These are phyloP conservation scores for Stylosanthes scabra DNA, from an alignment of 331 rosid genomes.

Conservation along the genomic window DNA sequence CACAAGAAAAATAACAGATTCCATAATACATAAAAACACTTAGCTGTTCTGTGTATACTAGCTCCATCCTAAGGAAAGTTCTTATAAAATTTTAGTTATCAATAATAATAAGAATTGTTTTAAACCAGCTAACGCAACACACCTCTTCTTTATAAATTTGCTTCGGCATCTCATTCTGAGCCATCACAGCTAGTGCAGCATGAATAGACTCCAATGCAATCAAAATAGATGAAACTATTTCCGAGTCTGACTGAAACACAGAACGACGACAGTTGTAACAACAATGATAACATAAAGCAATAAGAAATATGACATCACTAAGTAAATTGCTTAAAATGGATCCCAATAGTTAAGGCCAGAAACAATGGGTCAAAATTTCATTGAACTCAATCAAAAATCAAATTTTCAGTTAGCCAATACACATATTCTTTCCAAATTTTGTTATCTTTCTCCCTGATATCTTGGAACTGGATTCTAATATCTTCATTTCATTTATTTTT, in stretches of 20 bases:
- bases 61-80: neutral
- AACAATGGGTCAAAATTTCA: conserved; percentile 8
- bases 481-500: neutral
- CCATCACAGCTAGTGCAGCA: conserved; percentile 91
- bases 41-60: neutral
- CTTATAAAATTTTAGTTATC: conserved; percentile 14
- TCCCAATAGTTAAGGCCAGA: neutral
- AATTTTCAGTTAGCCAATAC: conserved; percentile 8
- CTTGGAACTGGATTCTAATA: too few species aligned
- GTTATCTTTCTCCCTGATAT: conserved; percentile 4
- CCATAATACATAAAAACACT: conserved; percentile 22
- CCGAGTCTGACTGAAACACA: conserved; percentile 83
- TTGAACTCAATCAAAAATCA: conserved; percentile 9
- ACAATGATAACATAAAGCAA: conserved; percentile 6
- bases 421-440: too few species aligned
- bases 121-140: conserved; percentile 24
- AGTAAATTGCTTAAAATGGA: conserved; percentile 16
- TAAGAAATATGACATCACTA: neutral
- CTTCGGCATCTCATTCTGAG: conserved; percentile 89
- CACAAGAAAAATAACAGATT: conserved; percentile 26
- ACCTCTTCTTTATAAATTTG: conserved; percentile 98
- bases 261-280: conserved; percentile 37
- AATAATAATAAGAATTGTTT: neutral
- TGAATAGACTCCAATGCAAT: conserved; percentile 96
- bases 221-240: conserved; percentile 69